These are phyloP conservation scores for Huntiella bhutanensis DNA, from an alignment of 2,329 filamentous ascomycete genomes.

Conservation along the genomic window DNA sequence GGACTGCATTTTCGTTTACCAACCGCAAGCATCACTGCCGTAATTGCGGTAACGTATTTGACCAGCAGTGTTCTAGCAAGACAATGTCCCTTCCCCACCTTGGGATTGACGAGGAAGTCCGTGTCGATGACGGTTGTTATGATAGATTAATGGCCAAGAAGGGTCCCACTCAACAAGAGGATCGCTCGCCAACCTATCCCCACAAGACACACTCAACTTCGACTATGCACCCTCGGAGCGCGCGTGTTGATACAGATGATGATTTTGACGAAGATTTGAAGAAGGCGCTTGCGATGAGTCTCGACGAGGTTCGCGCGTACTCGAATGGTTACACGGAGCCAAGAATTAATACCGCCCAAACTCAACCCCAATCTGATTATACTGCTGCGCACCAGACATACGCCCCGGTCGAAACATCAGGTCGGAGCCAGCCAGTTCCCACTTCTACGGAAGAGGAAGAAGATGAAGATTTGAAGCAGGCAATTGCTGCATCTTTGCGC, in stretches of 20 bases:
- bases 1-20: slow-evolving; percentile 88
- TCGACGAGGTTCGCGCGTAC: slow-evolving; percentile 75
- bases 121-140: slow-evolving; percentile 93
- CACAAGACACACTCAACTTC: slow-evolving; percentile 47
- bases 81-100: slow-evolving; percentile 74
- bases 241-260: slow-evolving; percentile 53
- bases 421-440: slow-evolving; percentile 15
- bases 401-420: slow-evolving; percentile 15
- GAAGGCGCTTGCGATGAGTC: slow-evolving; percentile 82
- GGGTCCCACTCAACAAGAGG: slow-evolving; percentile 20
- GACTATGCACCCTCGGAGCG: slow-evolving; percentile 75
- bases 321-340: slow-evolving; percentile 54
- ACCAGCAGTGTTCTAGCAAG: slow-evolving; percentile 86
- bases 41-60: slow-evolving; percentile 95
- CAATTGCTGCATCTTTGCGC: slow-evolving; percentile 81
- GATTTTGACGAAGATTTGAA: slow-evolving; percentile 91
- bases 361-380: slow-evolving; percentile 11
- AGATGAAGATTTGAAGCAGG: slow-evolving; percentile 80
- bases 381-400: neutral
- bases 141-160: slow-evolving; percentile 65
- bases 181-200: slow-evolving; percentile 30
- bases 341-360: slow-evolving; percentile 19
- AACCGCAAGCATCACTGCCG: slow-evolving; percentile 97
- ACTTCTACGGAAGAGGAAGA: slow-evolving; percentile 47
- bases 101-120: slow-evolving; percentile 75